Conservation (phyloP, 495 filamentous ascomycete species). For the Ascodesmis nigricans region DNA sequence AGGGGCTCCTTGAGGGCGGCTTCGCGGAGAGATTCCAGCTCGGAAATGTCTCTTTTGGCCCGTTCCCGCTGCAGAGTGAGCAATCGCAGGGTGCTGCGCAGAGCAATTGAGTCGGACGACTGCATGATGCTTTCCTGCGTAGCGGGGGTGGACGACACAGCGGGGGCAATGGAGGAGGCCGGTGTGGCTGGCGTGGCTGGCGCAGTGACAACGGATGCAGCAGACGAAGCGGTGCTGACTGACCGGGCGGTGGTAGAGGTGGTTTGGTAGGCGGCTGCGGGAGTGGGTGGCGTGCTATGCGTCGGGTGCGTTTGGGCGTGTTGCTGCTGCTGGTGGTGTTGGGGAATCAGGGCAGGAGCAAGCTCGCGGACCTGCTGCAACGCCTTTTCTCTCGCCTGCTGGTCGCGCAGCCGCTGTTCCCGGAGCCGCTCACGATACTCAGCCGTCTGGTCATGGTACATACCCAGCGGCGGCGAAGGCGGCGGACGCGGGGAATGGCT, state of each 20-base stretch:
- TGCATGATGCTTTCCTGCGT: neutral
- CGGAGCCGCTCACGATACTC: neutral
- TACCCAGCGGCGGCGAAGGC: constrained; percentile 17
- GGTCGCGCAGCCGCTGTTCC: neutral
- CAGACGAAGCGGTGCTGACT: too few relatives aligned
- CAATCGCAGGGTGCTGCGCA: constrained; percentile 16
- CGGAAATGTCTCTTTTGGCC: constrained; percentile 17
- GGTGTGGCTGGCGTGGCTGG: constrained; percentile 6
- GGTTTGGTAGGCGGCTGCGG: constrained; percentile 1
- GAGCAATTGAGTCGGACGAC: constrained; percentile 13
- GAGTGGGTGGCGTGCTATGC: neutral
- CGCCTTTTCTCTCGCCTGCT: neutral
- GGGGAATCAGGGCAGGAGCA: neutral
- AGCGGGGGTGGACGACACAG: constrained; percentile 8
- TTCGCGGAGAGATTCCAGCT: constrained; percentile 13
- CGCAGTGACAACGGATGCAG: too few relatives aligned
- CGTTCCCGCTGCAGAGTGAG: constrained; percentile 20
- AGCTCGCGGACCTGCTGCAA: constrained; percentile 1
- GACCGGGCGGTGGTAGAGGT: constrained; percentile 3
- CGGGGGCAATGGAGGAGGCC: constrained; percentile 16
- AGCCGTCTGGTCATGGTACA: constrained; percentile 1
- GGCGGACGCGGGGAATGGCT: constrained; percentile 16
- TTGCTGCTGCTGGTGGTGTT: neutral
- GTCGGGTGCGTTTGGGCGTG: neutral
- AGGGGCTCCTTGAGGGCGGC: constrained; percentile 15